Evolutionary conservation across 176 grass and related monocot genomes (phyloP).

Genomic region (Triticum timopheevii): DNA sequence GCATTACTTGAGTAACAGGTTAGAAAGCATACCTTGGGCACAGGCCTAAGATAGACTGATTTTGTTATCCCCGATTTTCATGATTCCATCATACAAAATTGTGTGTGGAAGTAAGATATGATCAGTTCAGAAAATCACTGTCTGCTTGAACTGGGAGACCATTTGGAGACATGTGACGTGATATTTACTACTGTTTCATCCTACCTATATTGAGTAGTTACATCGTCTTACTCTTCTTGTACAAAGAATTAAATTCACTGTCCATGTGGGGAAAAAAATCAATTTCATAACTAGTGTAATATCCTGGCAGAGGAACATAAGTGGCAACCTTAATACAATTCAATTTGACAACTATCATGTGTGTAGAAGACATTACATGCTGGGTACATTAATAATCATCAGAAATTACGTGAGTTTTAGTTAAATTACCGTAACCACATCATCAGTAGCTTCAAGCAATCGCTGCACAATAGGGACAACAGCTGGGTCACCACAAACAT

Average conservation of each 20-base stretch:
- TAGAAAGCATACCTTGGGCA: not conserved
- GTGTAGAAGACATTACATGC: not conserved
- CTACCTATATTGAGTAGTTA: slow-evolving; percentile 21
- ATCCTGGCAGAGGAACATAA: slow-evolving; percentile 25
- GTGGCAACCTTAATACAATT: slow-evolving; percentile 27
- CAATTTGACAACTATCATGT: slow-evolving; percentile 7
- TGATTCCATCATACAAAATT: not conserved
- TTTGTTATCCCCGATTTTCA: not conserved
- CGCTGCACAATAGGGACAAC: slow-evolving; percentile 86
- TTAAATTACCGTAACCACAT: slow-evolving; percentile 75
- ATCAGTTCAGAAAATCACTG: slow-evolving; percentile 1
- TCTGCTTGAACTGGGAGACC: slow-evolving; percentile 6
- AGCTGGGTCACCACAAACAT: slow-evolving; percentile 96
- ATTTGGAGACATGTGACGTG: slow-evolving; percentile 13
- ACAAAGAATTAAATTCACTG: not conserved
- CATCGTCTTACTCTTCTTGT: not conserved
- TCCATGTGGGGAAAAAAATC: slow-evolving; percentile 2
- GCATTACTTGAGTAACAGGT: not conserved
- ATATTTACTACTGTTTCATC: slow-evolving; percentile 20
- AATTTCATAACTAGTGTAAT: slow-evolving; percentile 13
- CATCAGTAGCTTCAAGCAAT: slow-evolving; percentile 86
- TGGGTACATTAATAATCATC: not conserved
- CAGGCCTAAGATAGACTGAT: not conserved
- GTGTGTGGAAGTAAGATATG: not conserved
- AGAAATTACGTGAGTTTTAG: not conserved